Conservation (phyloP, 768 basidiomycete species). For the Leccinum longicurvipes region DNA sequence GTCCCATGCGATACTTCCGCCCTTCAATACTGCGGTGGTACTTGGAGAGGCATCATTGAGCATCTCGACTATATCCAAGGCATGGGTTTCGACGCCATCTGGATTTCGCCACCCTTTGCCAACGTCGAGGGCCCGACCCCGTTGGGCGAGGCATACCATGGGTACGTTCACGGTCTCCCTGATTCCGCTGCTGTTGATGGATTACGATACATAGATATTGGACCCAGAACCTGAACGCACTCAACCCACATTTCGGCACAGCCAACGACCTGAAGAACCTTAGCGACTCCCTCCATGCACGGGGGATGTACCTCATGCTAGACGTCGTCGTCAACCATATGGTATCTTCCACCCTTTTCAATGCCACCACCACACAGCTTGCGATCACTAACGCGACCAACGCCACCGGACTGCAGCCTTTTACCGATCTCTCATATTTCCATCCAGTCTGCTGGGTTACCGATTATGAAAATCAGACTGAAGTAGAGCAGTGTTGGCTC, state of each 20-base stretch:
- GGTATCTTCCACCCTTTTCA: conserved; percentile 34
- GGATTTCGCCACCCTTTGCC: conserved; percentile 54
- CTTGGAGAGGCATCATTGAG: conserved; percentile 48
- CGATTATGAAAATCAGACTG: conserved; percentile 44
- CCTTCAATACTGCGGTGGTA: conserved; percentile 56
- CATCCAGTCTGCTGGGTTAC: conserved; percentile 41
- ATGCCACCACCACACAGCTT: conserved; percentile 22
- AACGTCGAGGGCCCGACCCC: conserved; percentile 48
- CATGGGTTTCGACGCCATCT: conserved; percentile 60
- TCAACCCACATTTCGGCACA: conserved; percentile 55
- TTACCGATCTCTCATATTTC: conserved; percentile 36
- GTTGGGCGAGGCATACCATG: conserved; percentile 57
- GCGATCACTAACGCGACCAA: conserved; percentile 16
- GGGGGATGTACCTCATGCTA: conserved; percentile 59
- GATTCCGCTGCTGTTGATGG: neutral
- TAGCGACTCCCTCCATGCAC: conserved; percentile 42
- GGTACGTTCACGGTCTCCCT: conserved; percentile 27
- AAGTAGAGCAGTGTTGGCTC: conserved; percentile 58
- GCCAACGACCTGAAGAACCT: conserved; percentile 49
- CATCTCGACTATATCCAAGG: conserved; percentile 62
- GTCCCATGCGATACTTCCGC: conserved; percentile 43
- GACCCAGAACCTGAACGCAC: conserved; percentile 42
- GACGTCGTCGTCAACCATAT: conserved; percentile 66
- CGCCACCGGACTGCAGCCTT: conserved; percentile 26
- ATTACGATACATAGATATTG: conserved; percentile 41